phyloP scores from a whole-genome alignment of 352 stramenopile genomes.

The Phytophthora sansomeana region DNA sequence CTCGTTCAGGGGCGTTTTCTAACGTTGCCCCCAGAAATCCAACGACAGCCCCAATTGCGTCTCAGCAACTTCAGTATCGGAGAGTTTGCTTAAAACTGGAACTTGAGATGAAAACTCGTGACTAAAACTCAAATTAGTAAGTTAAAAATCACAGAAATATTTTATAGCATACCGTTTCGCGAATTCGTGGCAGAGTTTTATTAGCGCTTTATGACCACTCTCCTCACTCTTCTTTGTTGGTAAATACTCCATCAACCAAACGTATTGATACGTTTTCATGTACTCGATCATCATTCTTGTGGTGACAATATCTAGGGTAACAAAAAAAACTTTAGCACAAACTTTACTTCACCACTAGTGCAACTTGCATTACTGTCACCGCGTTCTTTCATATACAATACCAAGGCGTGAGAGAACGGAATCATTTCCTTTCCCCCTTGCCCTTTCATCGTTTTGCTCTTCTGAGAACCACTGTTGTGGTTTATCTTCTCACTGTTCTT shows the following conservation, averaged over 20 bases:
- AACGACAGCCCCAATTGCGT: neutral
- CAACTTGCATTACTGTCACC: slow-evolving; percentile 8
- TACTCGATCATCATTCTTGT: slow-evolving; percentile 15
- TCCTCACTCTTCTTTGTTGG: slow-evolving; percentile 5
- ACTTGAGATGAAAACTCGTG: slow-evolving; percentile 16
- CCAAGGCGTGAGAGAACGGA: slow-evolving; percentile 8
- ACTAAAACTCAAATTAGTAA: slow-evolving; percentile 1
- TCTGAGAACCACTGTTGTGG: slow-evolving; percentile 4
- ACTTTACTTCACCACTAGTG: neutral
- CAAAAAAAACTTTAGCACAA: neutral
- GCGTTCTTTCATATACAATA: slow-evolving; percentile 19
- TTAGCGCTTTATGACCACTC: slow-evolving; percentile 8
- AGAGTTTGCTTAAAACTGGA: slow-evolving; percentile 7
- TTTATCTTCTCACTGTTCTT: neutral
- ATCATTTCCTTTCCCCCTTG: slow-evolving; percentile 24
- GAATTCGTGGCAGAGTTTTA: slow-evolving; percentile 15
- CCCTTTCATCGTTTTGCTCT: slow-evolving; percentile 16
- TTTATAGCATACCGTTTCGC: slow-evolving; percentile 10
- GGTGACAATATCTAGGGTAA: neutral
- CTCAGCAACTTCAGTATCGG: neutral
- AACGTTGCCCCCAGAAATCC: slow-evolving; percentile 5
- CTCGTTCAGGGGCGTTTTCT: neutral
- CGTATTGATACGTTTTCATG: slow-evolving; percentile 5
- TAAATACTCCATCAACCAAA: slow-evolving; percentile 10
- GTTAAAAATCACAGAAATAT: neutral